Evolutionary conservation across 257 asterid genomes (phyloP).

Genomic region (Salvia splendens): DNA sequence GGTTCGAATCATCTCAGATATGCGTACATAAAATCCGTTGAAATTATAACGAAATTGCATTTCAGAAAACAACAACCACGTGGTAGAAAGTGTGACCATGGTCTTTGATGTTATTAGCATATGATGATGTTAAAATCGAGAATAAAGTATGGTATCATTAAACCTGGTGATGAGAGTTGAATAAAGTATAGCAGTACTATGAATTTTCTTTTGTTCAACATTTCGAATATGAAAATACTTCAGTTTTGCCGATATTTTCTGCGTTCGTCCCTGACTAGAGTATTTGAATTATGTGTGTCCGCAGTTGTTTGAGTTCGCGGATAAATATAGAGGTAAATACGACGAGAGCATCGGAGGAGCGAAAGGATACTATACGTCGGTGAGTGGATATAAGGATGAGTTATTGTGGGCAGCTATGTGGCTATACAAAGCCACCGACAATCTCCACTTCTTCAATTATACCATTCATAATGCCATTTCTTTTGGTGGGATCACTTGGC

Average conservation of each 20-base stretch:
- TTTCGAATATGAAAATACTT: too few species aligned
- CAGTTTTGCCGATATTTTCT: too few species aligned
- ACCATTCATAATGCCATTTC: constrained; percentile 52
- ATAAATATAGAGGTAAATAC: constrained; percentile 71
- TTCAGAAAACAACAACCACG: too few species aligned
- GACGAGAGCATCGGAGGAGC: constrained; percentile 69
- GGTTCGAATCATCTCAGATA: too few species aligned
- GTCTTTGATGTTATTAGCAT: background rate
- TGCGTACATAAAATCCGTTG: too few species aligned
- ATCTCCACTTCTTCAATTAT: constrained; percentile 50
- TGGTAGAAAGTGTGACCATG: background rate
- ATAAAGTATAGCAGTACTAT: too few species aligned
- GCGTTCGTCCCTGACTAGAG: too few species aligned
- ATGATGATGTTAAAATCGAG: background rate
- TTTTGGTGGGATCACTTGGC: constrained; percentile 88
- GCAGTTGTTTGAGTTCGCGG: constrained; percentile 89
- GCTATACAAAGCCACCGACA: constrained; percentile 87
- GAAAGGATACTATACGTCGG: constrained; percentile 78
- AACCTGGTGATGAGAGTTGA: too few species aligned
- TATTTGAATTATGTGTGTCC: too few species aligned
- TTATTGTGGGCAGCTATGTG: constrained; percentile 94
- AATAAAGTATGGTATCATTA: too few species aligned
- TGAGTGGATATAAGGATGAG: constrained; percentile 91
- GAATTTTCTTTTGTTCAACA: too few species aligned
- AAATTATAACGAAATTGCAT: too few species aligned